Percentiles rank a stretch among this genome's conserved stretches.
phyloP scores from a whole-genome alignment of 768 basidiomycete species.

The Russula abietina region DNA sequence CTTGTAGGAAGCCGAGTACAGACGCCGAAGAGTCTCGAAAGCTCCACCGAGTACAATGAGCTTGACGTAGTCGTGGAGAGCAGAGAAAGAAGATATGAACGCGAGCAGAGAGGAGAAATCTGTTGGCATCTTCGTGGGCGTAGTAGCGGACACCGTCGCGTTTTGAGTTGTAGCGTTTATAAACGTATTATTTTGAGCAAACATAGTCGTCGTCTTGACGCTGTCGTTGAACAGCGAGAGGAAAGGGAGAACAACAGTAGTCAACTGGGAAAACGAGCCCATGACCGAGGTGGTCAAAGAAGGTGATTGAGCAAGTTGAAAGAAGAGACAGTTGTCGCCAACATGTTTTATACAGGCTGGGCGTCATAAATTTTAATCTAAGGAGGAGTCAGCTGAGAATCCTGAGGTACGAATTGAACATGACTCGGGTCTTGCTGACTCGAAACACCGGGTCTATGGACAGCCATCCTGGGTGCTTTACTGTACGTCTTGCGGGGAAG shows the following conservation, averaged over 20 bases:
- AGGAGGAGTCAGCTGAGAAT: neutral
- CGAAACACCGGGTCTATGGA: neutral
- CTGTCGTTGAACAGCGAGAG: constrained; percentile 6
- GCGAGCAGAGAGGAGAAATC: constrained; percentile 36
- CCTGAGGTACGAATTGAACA: neutral
- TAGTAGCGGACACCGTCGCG: neutral
- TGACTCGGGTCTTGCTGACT: neutral
- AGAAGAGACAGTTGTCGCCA: neutral
- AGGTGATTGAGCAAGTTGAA: neutral
- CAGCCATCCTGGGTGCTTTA: neutral
- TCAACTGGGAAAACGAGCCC: constrained; percentile 5
- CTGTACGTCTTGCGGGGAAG: too few species aligned
- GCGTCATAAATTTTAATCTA: neutral
- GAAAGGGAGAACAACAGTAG: constrained; percentile 1
- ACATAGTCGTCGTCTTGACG: neutral
- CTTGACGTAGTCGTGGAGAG: constrained; percentile 57
- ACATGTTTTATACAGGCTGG: neutral
- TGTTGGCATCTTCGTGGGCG: constrained; percentile 18
- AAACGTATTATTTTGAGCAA: neutral
- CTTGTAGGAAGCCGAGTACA: constrained; percentile 39
- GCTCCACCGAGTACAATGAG: constrained; percentile 56
- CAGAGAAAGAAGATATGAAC: constrained; percentile 47
- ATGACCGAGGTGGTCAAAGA: neutral
- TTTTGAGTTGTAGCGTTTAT: constrained; percentile 1
- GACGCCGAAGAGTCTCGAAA: constrained; percentile 53